These are phyloP conservation scores for Alternaria sp. DNA, from an alignment of 2,329 filamentous ascomycete species.

Conservation along the genomic window DNA sequence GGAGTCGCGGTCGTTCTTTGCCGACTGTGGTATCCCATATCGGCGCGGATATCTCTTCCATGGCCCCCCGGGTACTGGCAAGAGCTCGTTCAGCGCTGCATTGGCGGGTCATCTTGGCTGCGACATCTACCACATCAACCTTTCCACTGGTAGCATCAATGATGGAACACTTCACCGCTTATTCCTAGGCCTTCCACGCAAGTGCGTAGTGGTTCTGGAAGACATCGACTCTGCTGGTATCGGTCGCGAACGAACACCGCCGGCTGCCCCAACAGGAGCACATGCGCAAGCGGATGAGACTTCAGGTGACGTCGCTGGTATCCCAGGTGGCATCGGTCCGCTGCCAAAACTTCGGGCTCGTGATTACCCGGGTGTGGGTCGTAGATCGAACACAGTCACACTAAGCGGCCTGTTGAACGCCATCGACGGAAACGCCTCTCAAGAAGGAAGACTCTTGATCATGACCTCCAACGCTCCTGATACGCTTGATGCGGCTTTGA, in stretches of 20 bases:
- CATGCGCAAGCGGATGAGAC: not conserved
- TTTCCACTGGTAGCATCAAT: conserved; percentile 36
- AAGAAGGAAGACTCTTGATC: conserved; percentile 78
- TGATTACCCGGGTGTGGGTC: not conserved
- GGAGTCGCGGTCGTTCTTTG: conserved; percentile 40
- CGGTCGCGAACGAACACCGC: conserved; percentile 25
- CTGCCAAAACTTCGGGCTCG: not conserved
- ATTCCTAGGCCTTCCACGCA: conserved; percentile 34
- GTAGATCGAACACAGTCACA: conserved; percentile 51
- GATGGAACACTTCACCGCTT: conserved; percentile 37
- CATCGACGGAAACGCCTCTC: conserved; percentile 80
- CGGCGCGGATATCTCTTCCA: conserved; percentile 50
- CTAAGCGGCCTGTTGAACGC: conserved; percentile 76
- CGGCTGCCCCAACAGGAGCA: not conserved
- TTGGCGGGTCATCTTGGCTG: conserved; percentile 47
- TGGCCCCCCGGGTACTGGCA: conserved; percentile 51
- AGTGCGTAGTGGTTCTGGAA: conserved; percentile 51
- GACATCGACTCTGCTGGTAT: conserved; percentile 49
- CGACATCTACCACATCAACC: conserved; percentile 48
- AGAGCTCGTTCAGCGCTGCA: conserved; percentile 49
- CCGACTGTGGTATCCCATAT: conserved; percentile 43
- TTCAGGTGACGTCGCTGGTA: not conserved
- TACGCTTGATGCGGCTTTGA: conserved; percentile 73
- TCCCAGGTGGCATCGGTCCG: not conserved
- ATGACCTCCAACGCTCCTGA: conserved; percentile 84